phyloP scores from a whole-genome alignment of 75 land plant genomes.

The Gnetum montanum region DNA sequence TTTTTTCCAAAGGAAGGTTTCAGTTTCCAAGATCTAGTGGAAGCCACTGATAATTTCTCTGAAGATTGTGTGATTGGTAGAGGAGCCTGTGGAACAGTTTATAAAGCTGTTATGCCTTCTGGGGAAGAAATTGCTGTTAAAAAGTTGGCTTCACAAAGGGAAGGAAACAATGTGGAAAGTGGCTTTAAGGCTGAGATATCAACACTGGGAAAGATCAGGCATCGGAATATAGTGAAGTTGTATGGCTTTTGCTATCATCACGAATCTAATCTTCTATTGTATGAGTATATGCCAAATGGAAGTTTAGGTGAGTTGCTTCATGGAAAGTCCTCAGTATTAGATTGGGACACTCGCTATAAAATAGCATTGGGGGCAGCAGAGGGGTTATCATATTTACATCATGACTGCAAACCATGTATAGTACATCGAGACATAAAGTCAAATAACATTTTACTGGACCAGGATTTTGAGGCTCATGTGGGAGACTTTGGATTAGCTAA shows the following conservation, averaged over 20 bases:
- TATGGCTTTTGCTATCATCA: conserved; percentile 63
- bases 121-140: conserved; percentile 69
- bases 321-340: conserved; percentile 32
- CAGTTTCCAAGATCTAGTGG: conserved; percentile 52
- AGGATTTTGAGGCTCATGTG: conserved; percentile 79
- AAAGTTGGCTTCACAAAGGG: conserved; percentile 49
- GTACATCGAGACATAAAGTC: conserved; percentile 81
- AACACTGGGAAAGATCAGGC: conserved; percentile 73
- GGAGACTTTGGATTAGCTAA: conserved; percentile 89
- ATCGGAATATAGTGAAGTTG: conserved; percentile 78
- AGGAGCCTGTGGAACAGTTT: conserved; percentile 89
- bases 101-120: conserved; percentile 57
- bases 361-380: conserved; percentile 92
- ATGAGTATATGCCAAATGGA: conserved; percentile 74
- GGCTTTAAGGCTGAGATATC: conserved; percentile 65
- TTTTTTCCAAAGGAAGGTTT: conserved; percentile 54
- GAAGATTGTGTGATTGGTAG: conserved; percentile 54
- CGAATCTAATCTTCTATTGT: conserved; percentile 63
- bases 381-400: conserved; percentile 81
- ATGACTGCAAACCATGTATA: conserved; percentile 74
- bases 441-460: conserved; percentile 65
- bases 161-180: conserved; percentile 41
- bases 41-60: conserved; percentile 75
- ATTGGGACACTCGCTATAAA: conserved; percentile 69
- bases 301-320: conserved; percentile 70